Percentiles rank a stretch among this genome's conserved stretches.
phyloP scores from a whole-genome alignment of 2,329 filamentous ascomycete genomes.

The Ustulina deusta region DNA sequence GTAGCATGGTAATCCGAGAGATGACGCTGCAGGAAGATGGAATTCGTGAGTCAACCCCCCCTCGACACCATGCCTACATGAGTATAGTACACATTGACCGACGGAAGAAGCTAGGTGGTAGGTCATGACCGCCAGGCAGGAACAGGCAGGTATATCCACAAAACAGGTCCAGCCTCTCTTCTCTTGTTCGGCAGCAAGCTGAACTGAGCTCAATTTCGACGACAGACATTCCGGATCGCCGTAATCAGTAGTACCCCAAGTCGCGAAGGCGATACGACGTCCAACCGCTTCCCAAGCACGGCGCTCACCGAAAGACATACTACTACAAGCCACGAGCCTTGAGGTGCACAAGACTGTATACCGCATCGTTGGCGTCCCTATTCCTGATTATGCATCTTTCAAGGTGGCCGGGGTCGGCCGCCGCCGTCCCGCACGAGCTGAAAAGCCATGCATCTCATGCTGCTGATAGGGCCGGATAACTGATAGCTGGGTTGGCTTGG shows the following conservation, averaged over 20 bases:
- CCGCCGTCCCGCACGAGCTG: conserved; percentile 26
- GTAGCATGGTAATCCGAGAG: conserved; percentile 19
- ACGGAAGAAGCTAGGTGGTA: conserved; percentile 14
- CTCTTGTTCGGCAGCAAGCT: background rate
- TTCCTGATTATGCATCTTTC: conserved; percentile 14
- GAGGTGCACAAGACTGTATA: conserved; percentile 2
- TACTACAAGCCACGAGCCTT: conserved; percentile 18
- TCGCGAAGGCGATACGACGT: background rate
- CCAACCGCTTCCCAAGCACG: conserved; percentile 3
- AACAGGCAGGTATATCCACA: conserved; percentile 10
- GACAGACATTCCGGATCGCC: background rate
- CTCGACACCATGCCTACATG: conserved; percentile 23
- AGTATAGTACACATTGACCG: conserved; percentile 14
- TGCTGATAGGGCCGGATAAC: conserved; percentile 30
- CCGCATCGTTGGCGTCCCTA: too few species aligned
- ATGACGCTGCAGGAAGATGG: conserved; percentile 22
- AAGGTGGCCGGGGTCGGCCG: conserved; percentile 23
- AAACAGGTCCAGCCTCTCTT: background rate
- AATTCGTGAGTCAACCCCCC: conserved; percentile 33
- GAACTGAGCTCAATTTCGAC: background rate
- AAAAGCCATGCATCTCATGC: conserved; percentile 26
- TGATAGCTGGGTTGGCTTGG: conserved; percentile 20
- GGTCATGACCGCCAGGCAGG: conserved; percentile 13
- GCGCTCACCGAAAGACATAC: background rate
- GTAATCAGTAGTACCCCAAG: background rate